Evolutionary conservation across 176 grass and related monocot species (phyloP).

Genomic region (Hordeum marinum): DNA sequence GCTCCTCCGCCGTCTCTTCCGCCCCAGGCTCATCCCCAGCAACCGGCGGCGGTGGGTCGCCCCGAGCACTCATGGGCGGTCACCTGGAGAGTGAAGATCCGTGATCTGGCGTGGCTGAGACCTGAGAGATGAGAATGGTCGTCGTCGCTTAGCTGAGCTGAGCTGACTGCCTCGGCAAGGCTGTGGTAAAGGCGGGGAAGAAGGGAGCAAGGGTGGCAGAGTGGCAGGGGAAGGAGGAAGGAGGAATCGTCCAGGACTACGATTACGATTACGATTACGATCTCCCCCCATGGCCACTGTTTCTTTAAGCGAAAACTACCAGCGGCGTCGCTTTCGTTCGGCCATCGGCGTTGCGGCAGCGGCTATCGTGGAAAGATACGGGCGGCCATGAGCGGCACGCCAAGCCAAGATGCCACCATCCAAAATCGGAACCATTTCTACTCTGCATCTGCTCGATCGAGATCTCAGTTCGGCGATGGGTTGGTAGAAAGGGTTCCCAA

Average conservation of each 20-base stretch:
- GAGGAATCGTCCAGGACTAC: background rate
- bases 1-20: slow-evolving; percentile 34
- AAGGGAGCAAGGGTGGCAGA: background rate
- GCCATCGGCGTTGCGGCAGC: background rate
- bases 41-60: background rate
- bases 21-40: background rate
- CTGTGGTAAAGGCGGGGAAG: background rate
- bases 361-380: background rate
- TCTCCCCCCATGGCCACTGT: background rate
- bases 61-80: slow-evolving; percentile 11
- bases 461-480: background rate
- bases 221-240: background rate
- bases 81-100: background rate
- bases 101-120: slow-evolving; percentile 21
- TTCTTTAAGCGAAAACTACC: background rate
- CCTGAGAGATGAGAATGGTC: background rate
- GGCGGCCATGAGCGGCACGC: background rate
- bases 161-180: background rate
- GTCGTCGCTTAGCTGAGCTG: background rate
- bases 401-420: background rate
- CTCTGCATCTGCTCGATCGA: background rate
- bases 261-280: background rate
- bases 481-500: background rate
- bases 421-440: background rate
- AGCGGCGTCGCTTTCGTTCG: background rate